Evolutionary conservation across 1,284 basidiomycete genomes (phyloP).

Genomic region (Apiotrichum mycotoxinovorans): DNA sequence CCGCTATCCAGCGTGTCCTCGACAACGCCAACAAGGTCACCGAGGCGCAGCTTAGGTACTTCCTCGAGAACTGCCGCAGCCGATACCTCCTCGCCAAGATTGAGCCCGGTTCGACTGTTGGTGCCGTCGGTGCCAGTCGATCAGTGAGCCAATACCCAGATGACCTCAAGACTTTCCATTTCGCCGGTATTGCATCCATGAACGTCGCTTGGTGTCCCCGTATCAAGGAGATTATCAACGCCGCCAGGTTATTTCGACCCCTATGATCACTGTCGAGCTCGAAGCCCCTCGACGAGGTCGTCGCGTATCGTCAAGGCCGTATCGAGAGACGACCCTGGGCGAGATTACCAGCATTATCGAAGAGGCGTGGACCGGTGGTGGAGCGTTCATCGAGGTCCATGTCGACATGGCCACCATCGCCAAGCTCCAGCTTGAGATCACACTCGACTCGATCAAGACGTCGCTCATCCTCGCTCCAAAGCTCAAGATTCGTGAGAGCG

Average conservation of each 20-base stretch:
- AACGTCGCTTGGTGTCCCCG: constrained; percentile 99
- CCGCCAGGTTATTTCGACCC: constrained; percentile 92
- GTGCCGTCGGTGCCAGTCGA: constrained; percentile 99
- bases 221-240: constrained; percentile 94
- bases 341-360: constrained; percentile 93
- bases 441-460: constrained; percentile 88
- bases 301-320: constrained; percentile 95
- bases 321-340: constrained; percentile 89
- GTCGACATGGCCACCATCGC: constrained; percentile 86
- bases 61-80: constrained; percentile 83
- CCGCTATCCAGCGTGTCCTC: constrained; percentile 62
- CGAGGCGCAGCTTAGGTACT: constrained; percentile 68
- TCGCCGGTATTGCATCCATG: constrained; percentile 99
- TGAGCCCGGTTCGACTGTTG: constrained; percentile 94
- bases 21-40: constrained; percentile 91
- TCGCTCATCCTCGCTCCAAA: constrained; percentile 83
- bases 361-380: constrained; percentile 90
- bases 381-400: constrained; percentile 90
- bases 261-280: constrained; percentile 95
- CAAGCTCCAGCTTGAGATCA: constrained; percentile 90
- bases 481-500: constrained; percentile 87
- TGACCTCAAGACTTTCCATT: constrained; percentile 99
- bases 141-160: constrained; percentile 98
- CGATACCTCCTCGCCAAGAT: constrained; percentile 92
- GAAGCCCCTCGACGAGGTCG: constrained; percentile 78